Percentiles rank a stretch among this genome's conserved stretches.
Evolutionary conservation across 176 grass and related monocot genomes (phyloP).

Genomic region (Leersia perrieri): DNA sequence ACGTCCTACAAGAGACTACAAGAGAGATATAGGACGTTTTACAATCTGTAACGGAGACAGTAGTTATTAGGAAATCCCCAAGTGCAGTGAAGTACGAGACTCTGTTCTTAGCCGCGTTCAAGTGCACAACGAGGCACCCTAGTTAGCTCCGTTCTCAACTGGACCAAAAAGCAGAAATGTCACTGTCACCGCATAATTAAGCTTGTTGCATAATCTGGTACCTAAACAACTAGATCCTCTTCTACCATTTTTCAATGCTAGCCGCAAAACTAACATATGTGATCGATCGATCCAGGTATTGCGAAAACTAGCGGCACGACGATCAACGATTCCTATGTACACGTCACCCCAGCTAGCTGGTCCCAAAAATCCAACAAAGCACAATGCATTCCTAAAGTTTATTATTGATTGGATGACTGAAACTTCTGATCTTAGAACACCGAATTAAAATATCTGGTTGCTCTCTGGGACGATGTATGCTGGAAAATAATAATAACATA

Average conservation of each 20-base stretch:
- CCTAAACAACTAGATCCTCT: neutral
- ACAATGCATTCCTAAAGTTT: neutral
- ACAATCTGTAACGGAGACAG: too few species aligned
- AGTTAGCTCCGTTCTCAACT: neutral
- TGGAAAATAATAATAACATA: neutral
- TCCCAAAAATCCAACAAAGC: neutral
- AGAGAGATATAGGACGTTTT: too few species aligned
- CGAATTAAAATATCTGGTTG: neutral
- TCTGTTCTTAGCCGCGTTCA: too few species aligned
- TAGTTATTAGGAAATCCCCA: too few species aligned
- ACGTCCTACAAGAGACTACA: too few species aligned
- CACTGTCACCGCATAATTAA: neutral
- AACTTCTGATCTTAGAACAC: neutral
- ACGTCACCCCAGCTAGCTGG: neutral
- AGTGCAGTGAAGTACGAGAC: too few species aligned
- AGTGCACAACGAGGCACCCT: too few species aligned
- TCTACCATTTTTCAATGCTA: neutral
- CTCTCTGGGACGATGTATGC: neutral
- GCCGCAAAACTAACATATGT: neutral
- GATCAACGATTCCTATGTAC: neutral
- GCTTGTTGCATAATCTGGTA: too few species aligned
- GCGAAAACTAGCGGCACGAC: neutral
- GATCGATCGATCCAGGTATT: neutral
- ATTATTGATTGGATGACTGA: neutral
- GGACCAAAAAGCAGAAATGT: neutral